phyloP scores from a whole-genome alignment of 495 filamentous ascomycete species.

The Xylaria cubensis region DNA sequence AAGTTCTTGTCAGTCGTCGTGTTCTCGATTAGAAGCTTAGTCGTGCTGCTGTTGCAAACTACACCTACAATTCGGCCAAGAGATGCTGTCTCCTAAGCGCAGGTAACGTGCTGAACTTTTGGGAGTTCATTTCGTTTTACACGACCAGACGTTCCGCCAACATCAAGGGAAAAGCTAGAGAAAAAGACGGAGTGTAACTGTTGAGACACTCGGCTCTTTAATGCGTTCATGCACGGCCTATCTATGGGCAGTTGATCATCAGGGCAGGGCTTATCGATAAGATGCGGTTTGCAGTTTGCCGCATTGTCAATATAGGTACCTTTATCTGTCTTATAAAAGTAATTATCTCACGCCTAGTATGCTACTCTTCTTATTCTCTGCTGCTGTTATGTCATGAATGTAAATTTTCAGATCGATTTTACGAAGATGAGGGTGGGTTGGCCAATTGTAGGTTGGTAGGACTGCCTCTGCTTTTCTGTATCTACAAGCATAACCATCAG shows the following conservation, averaged over 20 bases:
- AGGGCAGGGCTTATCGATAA: conserved; percentile 13
- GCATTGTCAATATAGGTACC: no score
- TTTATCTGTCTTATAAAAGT: background rate
- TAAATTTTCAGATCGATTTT: background rate
- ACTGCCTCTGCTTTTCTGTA: background rate
- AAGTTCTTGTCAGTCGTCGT: conserved; percentile 27
- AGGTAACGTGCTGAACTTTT: conserved; percentile 35
- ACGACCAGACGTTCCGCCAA: conserved; percentile 11
- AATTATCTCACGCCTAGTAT: no score
- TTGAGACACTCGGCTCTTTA: conserved; percentile 13
- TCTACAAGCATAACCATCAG: background rate
- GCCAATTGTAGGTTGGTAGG: background rate
- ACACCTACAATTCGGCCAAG: conserved; percentile 74
- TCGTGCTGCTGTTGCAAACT: background rate
- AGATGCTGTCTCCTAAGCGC: conserved; percentile 66
- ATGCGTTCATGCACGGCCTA: background rate
- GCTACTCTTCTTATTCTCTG: background rate
- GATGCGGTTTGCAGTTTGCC: background rate
- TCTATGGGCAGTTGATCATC: background rate
- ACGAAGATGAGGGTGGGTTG: background rate
- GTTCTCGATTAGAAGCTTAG: background rate
- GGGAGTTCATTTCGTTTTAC: conserved; percentile 32
- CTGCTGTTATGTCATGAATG: background rate
- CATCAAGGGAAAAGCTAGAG: conserved; percentile 1
- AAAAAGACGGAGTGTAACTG: background rate